These are phyloP conservation scores for Verbascum thapsus DNA, from an alignment of 257 asterid genomes.

Conservation along the genomic window DNA sequence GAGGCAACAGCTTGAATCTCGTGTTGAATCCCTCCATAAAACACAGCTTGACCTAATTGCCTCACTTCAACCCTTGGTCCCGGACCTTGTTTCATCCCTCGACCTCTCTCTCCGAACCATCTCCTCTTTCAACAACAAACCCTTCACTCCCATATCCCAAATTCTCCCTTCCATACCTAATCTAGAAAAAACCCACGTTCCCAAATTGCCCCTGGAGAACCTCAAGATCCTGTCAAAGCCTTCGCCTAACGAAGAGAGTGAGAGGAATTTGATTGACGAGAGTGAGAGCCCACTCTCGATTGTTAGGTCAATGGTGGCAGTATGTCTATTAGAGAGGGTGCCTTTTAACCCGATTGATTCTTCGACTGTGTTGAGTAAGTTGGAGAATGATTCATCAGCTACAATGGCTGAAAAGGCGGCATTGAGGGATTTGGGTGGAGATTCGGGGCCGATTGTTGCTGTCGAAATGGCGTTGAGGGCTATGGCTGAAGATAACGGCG, in stretches of 20 bases:
- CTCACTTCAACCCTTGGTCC: slow-evolving; percentile 77
- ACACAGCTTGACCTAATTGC: slow-evolving; percentile 81
- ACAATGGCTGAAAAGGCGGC: slow-evolving; percentile 66
- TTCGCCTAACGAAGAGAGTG: slow-evolving; percentile 43
- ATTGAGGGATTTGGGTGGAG: slow-evolving; percentile 87
- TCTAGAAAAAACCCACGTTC: slow-evolving; percentile 36
- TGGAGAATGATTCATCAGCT: slow-evolving; percentile 74
- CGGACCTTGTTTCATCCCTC: slow-evolving; percentile 85
- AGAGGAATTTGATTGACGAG: slow-evolving; percentile 57
- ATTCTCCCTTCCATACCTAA: slow-evolving; percentile 65
- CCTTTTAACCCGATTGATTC: slow-evolving; percentile 83
- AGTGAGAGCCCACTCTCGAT: slow-evolving; percentile 68
- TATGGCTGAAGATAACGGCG: slow-evolving; percentile 87
- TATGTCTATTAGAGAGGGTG: slow-evolving; percentile 77
- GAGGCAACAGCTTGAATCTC: slow-evolving; percentile 69
- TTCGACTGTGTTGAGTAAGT: slow-evolving; percentile 72
- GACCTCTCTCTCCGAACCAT: slow-evolving; percentile 79
- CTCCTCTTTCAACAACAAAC: slow-evolving; percentile 55
- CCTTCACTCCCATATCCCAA: slow-evolving; percentile 67
- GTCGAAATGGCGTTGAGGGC: slow-evolving; percentile 93
- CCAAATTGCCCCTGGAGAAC: slow-evolving; percentile 42
- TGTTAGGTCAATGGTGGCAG: slow-evolving; percentile 90
- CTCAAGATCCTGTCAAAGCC: slow-evolving; percentile 35
- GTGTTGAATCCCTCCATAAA: slow-evolving; percentile 63
- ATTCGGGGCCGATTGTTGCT: slow-evolving; percentile 65